Evolutionary conservation across 208 protist species (phyloP).

Genomic region (Entamoeba nuttalli): DNA sequence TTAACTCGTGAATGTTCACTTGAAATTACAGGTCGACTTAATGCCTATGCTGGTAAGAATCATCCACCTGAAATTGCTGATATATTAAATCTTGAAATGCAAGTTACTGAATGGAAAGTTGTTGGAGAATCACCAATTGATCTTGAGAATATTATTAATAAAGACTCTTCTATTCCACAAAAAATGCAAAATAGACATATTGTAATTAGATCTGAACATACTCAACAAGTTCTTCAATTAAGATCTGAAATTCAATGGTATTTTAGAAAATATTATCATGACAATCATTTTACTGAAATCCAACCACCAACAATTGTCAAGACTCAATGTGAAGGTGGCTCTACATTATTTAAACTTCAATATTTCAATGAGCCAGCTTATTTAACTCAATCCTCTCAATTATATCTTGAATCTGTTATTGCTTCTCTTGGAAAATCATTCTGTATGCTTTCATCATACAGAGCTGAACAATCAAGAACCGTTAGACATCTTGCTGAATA

Average conservation of each 20-base stretch:
- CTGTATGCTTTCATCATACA: constrained; percentile 78
- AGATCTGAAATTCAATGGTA: constrained; percentile 60
- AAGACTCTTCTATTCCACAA: constrained; percentile 60
- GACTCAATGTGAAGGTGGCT: constrained; percentile 86
- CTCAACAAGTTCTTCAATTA: constrained; percentile 64
- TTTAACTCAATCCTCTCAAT: constrained; percentile 91
- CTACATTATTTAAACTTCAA: constrained; percentile 85
- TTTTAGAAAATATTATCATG: constrained; percentile 82
- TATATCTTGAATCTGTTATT: constrained; percentile 87
- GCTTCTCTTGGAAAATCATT: constrained; percentile 79
- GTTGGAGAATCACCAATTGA: constrained; percentile 40
- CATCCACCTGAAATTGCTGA: constrained; percentile 38
- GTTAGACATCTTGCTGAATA: constrained; percentile 89
- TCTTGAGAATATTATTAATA: constrained; percentile 41
- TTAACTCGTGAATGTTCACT: constrained; percentile 65
- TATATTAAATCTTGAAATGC: constrained; percentile 45
- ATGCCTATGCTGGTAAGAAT: constrained; percentile 43
- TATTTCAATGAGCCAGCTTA: constrained; percentile 87
- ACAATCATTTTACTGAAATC: constrained; percentile 68
- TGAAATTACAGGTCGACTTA: constrained; percentile 54
- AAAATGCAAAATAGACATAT: constrained; percentile 79
- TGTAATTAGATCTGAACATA: constrained; percentile 64
- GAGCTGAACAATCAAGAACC: constrained; percentile 89
- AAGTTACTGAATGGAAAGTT: constrained; percentile 53
- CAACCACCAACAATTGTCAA: constrained; percentile 87